phyloP scores from a whole-genome alignment of 768 basidiomycete genomes.

The Rhizopogon roseolus region DNA sequence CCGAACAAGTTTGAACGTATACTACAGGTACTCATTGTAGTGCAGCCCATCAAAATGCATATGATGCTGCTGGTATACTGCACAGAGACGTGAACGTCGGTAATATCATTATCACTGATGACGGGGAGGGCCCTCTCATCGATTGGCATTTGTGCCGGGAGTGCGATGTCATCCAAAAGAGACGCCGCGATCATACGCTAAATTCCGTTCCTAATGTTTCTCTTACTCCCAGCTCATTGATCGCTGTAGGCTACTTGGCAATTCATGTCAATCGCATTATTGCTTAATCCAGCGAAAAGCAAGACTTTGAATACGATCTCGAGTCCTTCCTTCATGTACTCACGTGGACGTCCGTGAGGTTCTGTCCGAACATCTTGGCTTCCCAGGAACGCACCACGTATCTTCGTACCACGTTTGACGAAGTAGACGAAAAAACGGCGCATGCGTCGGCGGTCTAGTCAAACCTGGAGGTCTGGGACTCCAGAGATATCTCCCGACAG shows the following conservation, averaged over 20 bases:
- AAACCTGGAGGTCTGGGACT: too few species aligned
- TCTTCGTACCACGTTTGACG: too few species aligned
- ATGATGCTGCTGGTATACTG: conserved; percentile 7
- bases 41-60: conserved; percentile 19
- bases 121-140: conserved; percentile 13
- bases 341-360: conserved; percentile 10
- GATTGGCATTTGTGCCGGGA: conserved; percentile 21
- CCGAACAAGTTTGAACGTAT: too few species aligned
- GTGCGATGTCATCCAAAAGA: background rate
- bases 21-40: background rate
- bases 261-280: conserved; percentile 22
- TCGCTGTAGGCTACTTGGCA: conserved; percentile 25
- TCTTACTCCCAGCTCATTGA: background rate
- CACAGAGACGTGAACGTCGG: conserved; percentile 24
- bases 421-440: too few species aligned
- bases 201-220: background rate
- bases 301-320: conserved; percentile 24
- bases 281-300: conserved; percentile 12
- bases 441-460: too few species aligned
- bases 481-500: too few species aligned
- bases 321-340: conserved; percentile 26
- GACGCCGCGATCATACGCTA: background rate
- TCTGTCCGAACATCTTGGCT: conserved; percentile 7
- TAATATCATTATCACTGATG: conserved; percentile 18
- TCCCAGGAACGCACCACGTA: too few species aligned